Evolutionary conservation across 1,284 basidiomycete genomes (phyloP), one percentile per base, ranked within the genome.

Genomic region (Heterobasidion irregulare): DNA sequence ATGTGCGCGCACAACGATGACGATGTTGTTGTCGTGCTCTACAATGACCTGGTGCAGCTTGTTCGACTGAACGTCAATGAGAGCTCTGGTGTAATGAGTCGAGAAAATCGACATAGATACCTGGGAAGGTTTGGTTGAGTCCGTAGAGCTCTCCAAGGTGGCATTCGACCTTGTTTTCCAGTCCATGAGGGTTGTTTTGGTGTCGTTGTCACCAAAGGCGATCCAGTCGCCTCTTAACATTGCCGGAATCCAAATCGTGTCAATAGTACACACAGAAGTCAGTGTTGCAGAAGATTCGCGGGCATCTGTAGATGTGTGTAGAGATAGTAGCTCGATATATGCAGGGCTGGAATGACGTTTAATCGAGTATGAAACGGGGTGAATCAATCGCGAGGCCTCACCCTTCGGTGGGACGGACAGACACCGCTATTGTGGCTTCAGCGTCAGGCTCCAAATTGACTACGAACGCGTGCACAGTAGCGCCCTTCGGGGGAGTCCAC

Each of bases 381-480:
- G 18, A 10, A 47, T 47, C 9, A 16, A 47, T 32, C n/a, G 10
- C 12, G 38, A 41, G 49, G 15, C n/a, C 49, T 50, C 26, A 43
- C 51, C 18, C 8, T 43, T n/a, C 15, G 10, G 36, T 18, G 41
- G 43, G 62, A 19, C 59, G 59, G 2, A 80, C 61, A 3, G 79
- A 76, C 49, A 83, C 61, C 6, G 79, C 83, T 2, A 84, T 59
- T 0, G 69, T 70, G 0, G 70, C 80, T 9, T 75, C 70, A 1
- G 76, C 77, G 2, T 61, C 57, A 10, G 68, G 61, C 54, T 77
- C 74, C 2, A 64, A 63, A 59, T 85, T 84, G 35, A 83, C 66
- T 2, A 69, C 69, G 51, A 82, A 68, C 1, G 74, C 75, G 41
- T 70, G 18, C 8, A 52, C 6, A 2, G 19, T 15, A 6, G 51